A percentile compares a stretch with the other conserved stretches of the same genome.
Conservation (phyloP, 2,329 filamentous ascomycete genomes). For the Alternaria sp. region DNA sequence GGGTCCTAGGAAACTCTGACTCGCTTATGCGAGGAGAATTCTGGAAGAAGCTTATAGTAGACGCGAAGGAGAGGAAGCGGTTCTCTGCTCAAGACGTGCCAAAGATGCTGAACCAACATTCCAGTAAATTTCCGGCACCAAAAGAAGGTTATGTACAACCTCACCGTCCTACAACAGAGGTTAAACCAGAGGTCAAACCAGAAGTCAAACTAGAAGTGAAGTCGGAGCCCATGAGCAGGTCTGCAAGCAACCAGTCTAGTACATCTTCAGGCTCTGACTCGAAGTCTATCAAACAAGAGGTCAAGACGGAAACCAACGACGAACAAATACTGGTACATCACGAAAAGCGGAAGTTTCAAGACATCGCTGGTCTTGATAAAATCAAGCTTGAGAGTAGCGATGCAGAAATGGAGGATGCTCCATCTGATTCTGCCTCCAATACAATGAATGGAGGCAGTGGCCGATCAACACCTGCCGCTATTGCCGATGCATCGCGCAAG, state of each 20-base stretch:
- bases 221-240: conserved; percentile 34
- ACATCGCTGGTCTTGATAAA: conserved; percentile 73
- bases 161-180: conserved; percentile 30
- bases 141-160: conserved; percentile 33
- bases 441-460: conserved; percentile 34
- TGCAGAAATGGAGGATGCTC: conserved; percentile 41
- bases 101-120: conserved; percentile 63
- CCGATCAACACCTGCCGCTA: conserved; percentile 37
- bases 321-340: conserved; percentile 76
- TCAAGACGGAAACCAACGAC: conserved; percentile 33
- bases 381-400: conserved; percentile 37
- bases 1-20: conserved; percentile 92
- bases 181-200: conserved; percentile 34
- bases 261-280: conserved; percentile 17
- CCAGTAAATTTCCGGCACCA: conserved; percentile 52
- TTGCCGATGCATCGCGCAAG: conserved; percentile 23
- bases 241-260: conserved; percentile 30
- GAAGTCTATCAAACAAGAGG: conserved; percentile 25
- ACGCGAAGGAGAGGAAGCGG: conserved; percentile 75
- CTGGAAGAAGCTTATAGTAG: conserved; percentile 85
- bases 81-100: conserved; percentile 76
- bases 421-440: conserved; percentile 34
- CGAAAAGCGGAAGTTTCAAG: conserved; percentile 78
- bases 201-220: conserved; percentile 29
- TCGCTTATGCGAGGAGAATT: conserved; percentile 87